Conservation (phyloP, 2,329 filamentous ascomycete species). For the Cadophora luteo-olivacea region DNA sequence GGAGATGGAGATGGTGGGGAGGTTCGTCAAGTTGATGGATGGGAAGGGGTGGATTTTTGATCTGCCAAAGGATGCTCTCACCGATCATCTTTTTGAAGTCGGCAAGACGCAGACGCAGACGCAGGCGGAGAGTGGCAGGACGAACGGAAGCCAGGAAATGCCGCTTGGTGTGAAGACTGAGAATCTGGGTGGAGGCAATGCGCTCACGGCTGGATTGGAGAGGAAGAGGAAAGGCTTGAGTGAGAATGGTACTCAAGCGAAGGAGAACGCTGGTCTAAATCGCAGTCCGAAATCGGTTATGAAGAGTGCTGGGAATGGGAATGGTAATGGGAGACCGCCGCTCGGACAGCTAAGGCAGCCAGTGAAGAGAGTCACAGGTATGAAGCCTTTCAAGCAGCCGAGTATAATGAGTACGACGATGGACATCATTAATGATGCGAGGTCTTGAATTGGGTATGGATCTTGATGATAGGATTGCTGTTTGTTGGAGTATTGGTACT, state of each 20-base stretch:
- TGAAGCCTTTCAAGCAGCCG: conserved; percentile 56
- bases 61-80: conserved; percentile 67
- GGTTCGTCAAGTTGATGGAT: conserved; percentile 81
- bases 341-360: conserved; percentile 46
- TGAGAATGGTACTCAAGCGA: conserved; percentile 22
- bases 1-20: conserved; percentile 77
- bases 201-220: not conserved
- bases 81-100: conserved; percentile 70
- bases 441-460: conserved; percentile 8
- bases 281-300: not conserved
- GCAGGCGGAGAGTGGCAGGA: conserved; percentile 38
- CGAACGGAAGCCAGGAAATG: conserved; percentile 1
- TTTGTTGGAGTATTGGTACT: conserved; percentile 10
- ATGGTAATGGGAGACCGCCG: conserved; percentile 3
- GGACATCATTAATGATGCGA: conserved; percentile 76
- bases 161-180: conserved; percentile 6
- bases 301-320: conserved; percentile 2
- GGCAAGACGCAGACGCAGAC: conserved; percentile 59
- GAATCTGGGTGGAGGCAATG: conserved; percentile 10
- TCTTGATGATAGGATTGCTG: not conserved
- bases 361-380: conserved; percentile 63
- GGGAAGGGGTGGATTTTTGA: conserved; percentile 80
- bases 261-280: conserved; percentile 12
- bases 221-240: conserved; percentile 29
- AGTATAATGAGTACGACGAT: conserved; percentile 52